Percentiles rank a stretch among this genome's conserved stretches.
Evolutionary conservation across 2,329 filamentous ascomycete genomes (phyloP).

Genomic region (Xenosphaeropsis pyriputrescens): DNA sequence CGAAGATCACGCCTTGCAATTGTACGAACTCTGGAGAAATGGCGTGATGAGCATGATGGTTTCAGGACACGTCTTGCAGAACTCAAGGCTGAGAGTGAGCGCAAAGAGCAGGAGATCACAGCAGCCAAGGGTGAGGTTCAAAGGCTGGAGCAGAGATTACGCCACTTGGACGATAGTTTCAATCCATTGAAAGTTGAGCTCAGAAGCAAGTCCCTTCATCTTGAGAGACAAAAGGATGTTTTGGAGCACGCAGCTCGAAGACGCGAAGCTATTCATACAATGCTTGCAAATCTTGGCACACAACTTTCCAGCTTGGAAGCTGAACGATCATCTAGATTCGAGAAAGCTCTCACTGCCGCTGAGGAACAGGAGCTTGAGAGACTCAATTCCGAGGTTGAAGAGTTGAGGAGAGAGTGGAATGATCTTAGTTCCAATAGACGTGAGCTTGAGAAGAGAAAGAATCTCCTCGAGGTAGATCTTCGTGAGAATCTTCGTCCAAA

Average conservation of each 20-base stretch:
- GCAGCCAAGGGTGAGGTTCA: constrained; percentile 70
- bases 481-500: constrained; percentile 79
- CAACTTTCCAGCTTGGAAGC: constrained; percentile 64
- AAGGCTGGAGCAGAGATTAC: constrained; percentile 65
- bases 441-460: constrained; percentile 68
- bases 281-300: constrained; percentile 62
- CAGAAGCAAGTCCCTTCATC: constrained; percentile 55
- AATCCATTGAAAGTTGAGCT: constrained; percentile 68
- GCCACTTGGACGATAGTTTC: constrained; percentile 69
- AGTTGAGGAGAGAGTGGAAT: constrained; percentile 63
- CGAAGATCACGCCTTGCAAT: constrained; percentile 77
- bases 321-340: constrained; percentile 77
- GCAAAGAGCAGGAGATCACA: constrained; percentile 80
- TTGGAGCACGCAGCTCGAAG: constrained; percentile 53
- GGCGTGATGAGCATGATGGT: constrained; percentile 59
- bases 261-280: constrained; percentile 56
- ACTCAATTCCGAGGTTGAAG: constrained; percentile 54
- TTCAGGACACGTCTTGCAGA: constrained; percentile 48
- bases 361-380: constrained; percentile 72
- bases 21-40: constrained; percentile 59
- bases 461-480: constrained; percentile 71
- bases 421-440: constrained; percentile 59
- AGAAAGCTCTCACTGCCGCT: constrained; percentile 69
- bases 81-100: constrained; percentile 56
- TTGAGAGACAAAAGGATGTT: constrained; percentile 59